phyloP scores from a whole-genome alignment of 129 eudicot genomes.

The Silybum marianum region DNA sequence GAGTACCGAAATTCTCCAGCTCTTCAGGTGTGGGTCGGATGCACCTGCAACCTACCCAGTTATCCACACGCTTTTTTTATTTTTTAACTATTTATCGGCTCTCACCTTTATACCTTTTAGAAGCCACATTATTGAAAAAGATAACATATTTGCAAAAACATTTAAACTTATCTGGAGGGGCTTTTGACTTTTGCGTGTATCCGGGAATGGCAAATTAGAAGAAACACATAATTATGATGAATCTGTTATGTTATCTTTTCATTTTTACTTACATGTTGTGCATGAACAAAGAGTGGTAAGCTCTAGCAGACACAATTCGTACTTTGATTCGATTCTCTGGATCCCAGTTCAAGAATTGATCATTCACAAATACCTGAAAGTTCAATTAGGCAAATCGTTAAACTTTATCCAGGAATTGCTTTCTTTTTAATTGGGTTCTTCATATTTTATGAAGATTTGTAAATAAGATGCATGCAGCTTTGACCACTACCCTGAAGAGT shows the following conservation, averaged over 20 bases:
- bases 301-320: slow-evolving; percentile 95
- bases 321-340: slow-evolving; percentile 93
- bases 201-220: slow-evolving; percentile 32
- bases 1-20: slow-evolving; percentile 98
- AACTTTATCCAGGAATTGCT: background rate
- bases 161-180: slow-evolving; percentile 57
- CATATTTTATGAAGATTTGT: background rate
- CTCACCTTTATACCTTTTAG: slow-evolving; percentile 8
- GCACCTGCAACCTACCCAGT: slow-evolving; percentile 97
- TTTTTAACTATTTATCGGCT: slow-evolving; percentile 5
- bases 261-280: slow-evolving; percentile 86
- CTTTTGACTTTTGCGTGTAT: slow-evolving; percentile 37
- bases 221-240: slow-evolving; percentile 4
- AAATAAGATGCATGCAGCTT: background rate
- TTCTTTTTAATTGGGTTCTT: background rate
- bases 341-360: slow-evolving; percentile 97
- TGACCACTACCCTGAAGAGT: background rate
- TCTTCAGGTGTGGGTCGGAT: slow-evolving; percentile 99
- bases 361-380: slow-evolving; percentile 86
- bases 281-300: slow-evolving; percentile 97
- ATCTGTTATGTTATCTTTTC: background rate
- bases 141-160: background rate
- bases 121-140: background rate
- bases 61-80: slow-evolving; percentile 45
- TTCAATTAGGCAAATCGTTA: slow-evolving; percentile 12